Evolutionary conservation across 2,329 filamentous ascomycete species (phyloP), one percentile per base, ranked within the genome.

Genomic region (Anisogramma anomala): DNA sequence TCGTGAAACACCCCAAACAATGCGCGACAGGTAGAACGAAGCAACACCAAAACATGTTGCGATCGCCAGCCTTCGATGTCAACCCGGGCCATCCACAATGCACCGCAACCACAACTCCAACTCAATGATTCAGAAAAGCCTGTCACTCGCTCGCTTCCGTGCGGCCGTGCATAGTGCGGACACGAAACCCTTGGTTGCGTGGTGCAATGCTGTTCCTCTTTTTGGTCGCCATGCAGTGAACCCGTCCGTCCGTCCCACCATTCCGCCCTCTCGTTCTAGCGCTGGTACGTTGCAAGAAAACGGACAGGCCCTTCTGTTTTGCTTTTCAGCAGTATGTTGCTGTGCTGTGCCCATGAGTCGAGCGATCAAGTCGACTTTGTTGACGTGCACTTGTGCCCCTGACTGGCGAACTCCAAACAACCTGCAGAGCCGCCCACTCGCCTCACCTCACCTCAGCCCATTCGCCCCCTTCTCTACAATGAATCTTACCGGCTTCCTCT

Each of bases 381-480:
- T n/a, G n/a, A n/a, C n/a, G n/a, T n/a, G n/a, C n/a, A n/a, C n/a
- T n/a, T n/a, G n/a, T n/a, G n/a, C n/a, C n/a, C n/a, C n/a, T n/a
- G n/a, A n/a, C n/a, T n/a, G n/a, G n/a, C n/a, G n/a, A n/a, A n/a
- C n/a, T 28, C 26, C 9, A 14, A 28, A 8, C 10, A 8, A 8
- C n/a, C 26, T 13, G 26, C 23, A 25, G 23, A 25, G 23, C 23
- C 23, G 11, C 6, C 6, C 11, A 28, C 5, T 5, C 26, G 9
- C 26, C 5, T 28, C 28, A 5, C 26, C n/a, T 51, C 45, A 58
- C 17, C 55, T 49, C 39, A 58, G 38, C 38, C 60, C 61, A 1
- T 57, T 55, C 0, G 58, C 51, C 26, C 62, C 62, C 49, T 66
- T 66, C 48, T 65, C 60, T 14, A 66, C 61, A 10, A 65, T 59